Conservation (phyloP, 257 asterid species). For the Leptodermis oblonga region DNA sequence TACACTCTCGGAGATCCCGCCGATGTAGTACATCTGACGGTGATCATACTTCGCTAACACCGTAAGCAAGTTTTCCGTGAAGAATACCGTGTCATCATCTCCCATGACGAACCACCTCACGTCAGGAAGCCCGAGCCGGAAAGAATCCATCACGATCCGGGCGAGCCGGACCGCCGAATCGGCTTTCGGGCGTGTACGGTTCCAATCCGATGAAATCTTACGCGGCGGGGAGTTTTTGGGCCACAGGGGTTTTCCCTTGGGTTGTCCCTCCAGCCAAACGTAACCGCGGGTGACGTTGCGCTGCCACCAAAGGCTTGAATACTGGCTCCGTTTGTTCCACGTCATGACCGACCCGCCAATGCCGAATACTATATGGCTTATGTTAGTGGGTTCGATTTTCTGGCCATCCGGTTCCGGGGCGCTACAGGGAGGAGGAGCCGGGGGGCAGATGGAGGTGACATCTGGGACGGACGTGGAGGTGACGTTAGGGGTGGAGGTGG, state of each 20-base stretch:
- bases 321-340: conserved; percentile 53
- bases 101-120: conserved; percentile 98
- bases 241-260: conserved; percentile 26
- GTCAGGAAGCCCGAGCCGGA: conserved; percentile 51
- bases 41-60: conserved; percentile 72
- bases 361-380: conserved; percentile 77
- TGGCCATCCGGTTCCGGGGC: conserved; percentile 14
- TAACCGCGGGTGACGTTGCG: conserved; percentile 62
- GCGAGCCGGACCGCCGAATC: conserved; percentile 72
- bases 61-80: conserved; percentile 60
- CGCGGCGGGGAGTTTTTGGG: conserved; percentile 30
- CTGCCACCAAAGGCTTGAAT: conserved; percentile 84
- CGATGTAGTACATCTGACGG: conserved; percentile 69
- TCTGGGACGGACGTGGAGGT: too few relatives aligned
- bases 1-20: conserved; percentile 85
- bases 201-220: conserved; percentile 76
- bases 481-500: too few relatives aligned
- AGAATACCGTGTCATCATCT: conserved; percentile 90
- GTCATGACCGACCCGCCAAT: conserved; percentile 67
- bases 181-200: conserved; percentile 42
- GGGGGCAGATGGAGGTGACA: too few relatives aligned
- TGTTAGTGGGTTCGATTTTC: conserved; percentile 45
- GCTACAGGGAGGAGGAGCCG: conserved; percentile 10
- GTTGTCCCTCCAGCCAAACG: conserved; percentile 56
- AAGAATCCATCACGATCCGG: conserved; percentile 63